phyloP scores from a whole-genome alignment of 352 stramenopile species.

The Lagenidium giganteum region DNA sequence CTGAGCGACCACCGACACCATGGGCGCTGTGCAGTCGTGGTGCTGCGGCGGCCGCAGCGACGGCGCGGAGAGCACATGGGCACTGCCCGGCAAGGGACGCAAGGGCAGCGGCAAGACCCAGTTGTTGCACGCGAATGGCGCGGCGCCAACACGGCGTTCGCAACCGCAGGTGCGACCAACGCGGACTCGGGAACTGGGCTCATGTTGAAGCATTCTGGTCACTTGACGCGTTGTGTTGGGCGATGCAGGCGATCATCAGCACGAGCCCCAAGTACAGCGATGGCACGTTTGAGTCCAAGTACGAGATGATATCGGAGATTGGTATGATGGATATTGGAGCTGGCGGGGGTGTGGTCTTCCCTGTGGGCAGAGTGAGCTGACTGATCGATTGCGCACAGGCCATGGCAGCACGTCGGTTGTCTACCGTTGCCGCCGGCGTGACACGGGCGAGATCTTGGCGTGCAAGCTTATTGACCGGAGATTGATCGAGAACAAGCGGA shows the following conservation, averaged over 20 bases:
- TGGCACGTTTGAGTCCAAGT: conserved; percentile 76
- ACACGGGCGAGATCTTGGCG: conserved; percentile 42
- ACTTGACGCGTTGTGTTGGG: too few species aligned
- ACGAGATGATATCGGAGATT: conserved; percentile 79
- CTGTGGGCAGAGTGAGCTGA: neutral
- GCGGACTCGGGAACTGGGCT: conserved; percentile 12
- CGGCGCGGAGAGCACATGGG: conserved; percentile 18
- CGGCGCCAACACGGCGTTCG: conserved; percentile 20
- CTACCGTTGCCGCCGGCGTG: conserved; percentile 73
- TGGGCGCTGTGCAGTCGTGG: conserved; percentile 29
- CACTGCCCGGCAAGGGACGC: conserved; percentile 34
- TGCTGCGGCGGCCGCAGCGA: conserved; percentile 39
- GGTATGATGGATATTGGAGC: conserved; percentile 38
- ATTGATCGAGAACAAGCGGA: conserved; percentile 60
- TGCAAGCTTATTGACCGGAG: conserved; percentile 89
- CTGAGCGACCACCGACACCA: conserved; percentile 37
- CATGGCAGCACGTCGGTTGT: conserved; percentile 82
- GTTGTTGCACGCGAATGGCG: conserved; percentile 14
- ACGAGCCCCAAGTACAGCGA: conserved; percentile 62
- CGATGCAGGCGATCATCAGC: conserved; percentile 60
- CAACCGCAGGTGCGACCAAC: conserved; percentile 15
- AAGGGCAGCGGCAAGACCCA: conserved; percentile 37
- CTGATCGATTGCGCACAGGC: conserved; percentile 23
- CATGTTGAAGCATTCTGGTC: too few species aligned
- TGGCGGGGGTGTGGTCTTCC: neutral